These are phyloP conservation scores for Teratosphaeria viscida DNA, from an alignment of 2,329 filamentous ascomycete species.

Conservation along the genomic window DNA sequence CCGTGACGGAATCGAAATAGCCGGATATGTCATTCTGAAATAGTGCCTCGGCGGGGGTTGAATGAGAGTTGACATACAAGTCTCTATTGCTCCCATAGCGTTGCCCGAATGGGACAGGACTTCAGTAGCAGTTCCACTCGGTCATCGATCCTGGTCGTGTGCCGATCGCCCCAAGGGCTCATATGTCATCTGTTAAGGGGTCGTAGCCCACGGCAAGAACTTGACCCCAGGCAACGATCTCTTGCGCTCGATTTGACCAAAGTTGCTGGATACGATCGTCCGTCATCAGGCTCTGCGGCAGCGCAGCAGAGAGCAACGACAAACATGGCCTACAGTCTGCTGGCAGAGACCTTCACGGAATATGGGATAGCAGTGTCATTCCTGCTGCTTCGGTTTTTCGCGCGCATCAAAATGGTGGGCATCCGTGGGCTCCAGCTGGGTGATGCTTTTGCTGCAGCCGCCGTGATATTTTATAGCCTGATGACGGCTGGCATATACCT, in stretches of 20 bases:
- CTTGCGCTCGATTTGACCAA: not conserved
- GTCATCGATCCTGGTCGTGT: not conserved
- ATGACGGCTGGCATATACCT: slow-evolving; percentile 11
- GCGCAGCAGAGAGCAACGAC: not conserved
- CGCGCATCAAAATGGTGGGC: not conserved
- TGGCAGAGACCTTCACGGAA: not conserved
- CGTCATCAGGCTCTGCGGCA: not conserved
- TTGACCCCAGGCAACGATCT: not conserved
- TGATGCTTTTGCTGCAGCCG: not conserved
- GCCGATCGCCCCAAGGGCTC: not conserved
- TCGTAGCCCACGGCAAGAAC: not conserved
- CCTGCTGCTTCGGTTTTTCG: not conserved
- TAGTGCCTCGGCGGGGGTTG: not conserved
- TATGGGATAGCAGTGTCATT: not conserved
- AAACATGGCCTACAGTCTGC: not conserved
- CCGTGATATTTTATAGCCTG: slow-evolving; percentile 6
- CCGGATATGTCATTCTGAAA: not conserved
- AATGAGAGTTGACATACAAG: not conserved
- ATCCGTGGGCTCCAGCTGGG: not conserved
- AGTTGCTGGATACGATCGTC: not conserved
- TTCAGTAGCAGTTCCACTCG: not conserved
- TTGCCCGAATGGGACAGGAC: not conserved
- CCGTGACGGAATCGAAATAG: not conserved
- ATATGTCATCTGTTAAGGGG: not conserved
- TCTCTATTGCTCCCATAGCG: not conserved